Evolutionary conservation across 768 basidiomycete species (phyloP).

Genomic region (Boletus huronensis): DNA sequence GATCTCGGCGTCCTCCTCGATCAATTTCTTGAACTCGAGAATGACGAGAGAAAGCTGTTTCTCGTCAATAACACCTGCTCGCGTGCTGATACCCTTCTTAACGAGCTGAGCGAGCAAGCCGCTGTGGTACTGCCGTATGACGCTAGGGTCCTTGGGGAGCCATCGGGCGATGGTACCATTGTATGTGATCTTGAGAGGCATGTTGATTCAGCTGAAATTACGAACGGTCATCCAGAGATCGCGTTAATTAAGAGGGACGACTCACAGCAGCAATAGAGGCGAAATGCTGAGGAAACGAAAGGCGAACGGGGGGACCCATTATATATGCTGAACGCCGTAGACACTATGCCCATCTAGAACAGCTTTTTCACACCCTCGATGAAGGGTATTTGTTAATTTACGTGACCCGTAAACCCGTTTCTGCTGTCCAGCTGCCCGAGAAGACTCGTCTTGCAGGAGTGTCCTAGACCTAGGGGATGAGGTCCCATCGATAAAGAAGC

Average conservation of each 20-base stretch:
- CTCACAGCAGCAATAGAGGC: background rate
- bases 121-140: conserved; percentile 11
- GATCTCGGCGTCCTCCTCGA: conserved; percentile 16
- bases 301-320: background rate
- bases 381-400: background rate
- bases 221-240: background rate
- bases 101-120: conserved; percentile 30
- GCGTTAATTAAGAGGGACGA: background rate
- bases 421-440: background rate
- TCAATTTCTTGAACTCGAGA: conserved; percentile 22
- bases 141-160: conserved; percentile 15
- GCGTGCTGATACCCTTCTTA: conserved; percentile 7
- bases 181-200: conserved; percentile 14
- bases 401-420: background rate
- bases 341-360: background rate
- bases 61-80: conserved; percentile 6
- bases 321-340: background rate
- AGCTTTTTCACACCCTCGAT: background rate
- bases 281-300: background rate
- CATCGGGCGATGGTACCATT: conserved; percentile 20
- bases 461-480: no score
- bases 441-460: no score
- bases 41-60: conserved; percentile 10
- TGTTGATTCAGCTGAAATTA: background rate
- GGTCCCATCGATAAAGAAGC: background rate